A percentile compares a stretch with the other conserved stretches of the same genome.
phyloP scores from a whole-genome alignment of 306 rosid species.

The Rosa rugosa region DNA sequence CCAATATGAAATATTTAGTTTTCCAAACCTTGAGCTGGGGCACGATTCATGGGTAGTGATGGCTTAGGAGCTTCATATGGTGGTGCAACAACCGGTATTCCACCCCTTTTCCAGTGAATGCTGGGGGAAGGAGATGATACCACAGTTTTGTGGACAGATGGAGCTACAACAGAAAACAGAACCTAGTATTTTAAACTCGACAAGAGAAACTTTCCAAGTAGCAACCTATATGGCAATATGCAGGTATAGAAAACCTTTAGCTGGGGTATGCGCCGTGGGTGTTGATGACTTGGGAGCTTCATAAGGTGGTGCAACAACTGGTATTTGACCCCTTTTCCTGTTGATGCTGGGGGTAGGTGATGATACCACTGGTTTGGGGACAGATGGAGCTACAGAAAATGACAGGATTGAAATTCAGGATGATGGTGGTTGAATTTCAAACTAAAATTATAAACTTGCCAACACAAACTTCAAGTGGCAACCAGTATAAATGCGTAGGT shows the following conservation, averaged over 20 bases:
- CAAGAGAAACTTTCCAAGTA: not conserved
- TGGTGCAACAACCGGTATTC: slow-evolving; percentile 23
- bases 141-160: slow-evolving; percentile 1
- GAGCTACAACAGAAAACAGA: slow-evolving; percentile 9
- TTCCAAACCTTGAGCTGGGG: slow-evolving; percentile 23
- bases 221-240: not conserved
- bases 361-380: slow-evolving; percentile 6
- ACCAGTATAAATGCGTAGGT: no score
- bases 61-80: slow-evolving; percentile 25
- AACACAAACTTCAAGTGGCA: no score
- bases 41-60: slow-evolving; percentile 13
- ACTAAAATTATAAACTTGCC: no score
- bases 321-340: slow-evolving; percentile 13
- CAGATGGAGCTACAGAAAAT: slow-evolving; percentile 3
- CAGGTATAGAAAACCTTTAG: slow-evolving; percentile 26
- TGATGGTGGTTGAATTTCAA: no score
- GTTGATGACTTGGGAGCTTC: slow-evolving; percentile 24
- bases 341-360: slow-evolving; percentile 16
- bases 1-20: slow-evolving; percentile 25
- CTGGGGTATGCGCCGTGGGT: slow-evolving; percentile 15
- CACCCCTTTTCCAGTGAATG: slow-evolving; percentile 8
- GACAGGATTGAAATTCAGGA: no score
- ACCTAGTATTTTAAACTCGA: not conserved
- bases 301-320: slow-evolving; percentile 26
- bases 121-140: slow-evolving; percentile 21